phyloP scores from a whole-genome alignment of 805 yeast species.

The Barnettozyma vustinii region DNA sequence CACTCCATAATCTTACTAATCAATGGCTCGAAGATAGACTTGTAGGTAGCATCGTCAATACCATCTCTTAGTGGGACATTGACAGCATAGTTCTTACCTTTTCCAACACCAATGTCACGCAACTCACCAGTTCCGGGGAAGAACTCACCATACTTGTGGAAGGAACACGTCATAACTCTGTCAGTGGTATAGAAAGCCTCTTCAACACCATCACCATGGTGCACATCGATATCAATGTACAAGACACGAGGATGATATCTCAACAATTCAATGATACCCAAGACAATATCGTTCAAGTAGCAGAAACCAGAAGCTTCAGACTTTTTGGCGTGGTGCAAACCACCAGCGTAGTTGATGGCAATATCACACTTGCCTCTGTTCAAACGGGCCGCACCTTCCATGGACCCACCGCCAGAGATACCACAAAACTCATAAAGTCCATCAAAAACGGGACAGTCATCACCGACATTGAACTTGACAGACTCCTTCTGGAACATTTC shows the following conservation, averaged over 20 bases:
- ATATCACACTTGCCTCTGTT: conserved; percentile 86
- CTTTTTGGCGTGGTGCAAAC: conserved; percentile 94
- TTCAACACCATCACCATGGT: conserved; percentile 98
- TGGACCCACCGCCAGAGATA: conserved; percentile 87
- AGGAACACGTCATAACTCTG: conserved; percentile 92
- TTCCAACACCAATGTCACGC: conserved; percentile 83
- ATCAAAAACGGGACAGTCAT: conserved; percentile 87
- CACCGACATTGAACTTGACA: conserved; percentile 88
- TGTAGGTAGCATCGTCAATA: conserved; percentile 88
- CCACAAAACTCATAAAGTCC: conserved; percentile 90
- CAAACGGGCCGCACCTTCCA: conserved; percentile 86
- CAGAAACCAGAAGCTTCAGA: conserved; percentile 94
- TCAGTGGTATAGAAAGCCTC: conserved; percentile 95
- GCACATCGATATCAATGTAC: conserved; percentile 91
- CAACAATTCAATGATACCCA: conserved; percentile 78
- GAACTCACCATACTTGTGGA: conserved; percentile 93
- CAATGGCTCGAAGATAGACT: conserved; percentile 84
- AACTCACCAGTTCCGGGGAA: conserved; percentile 97
- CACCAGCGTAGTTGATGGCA: conserved; percentile 96
- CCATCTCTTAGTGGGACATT: conserved; percentile 95
- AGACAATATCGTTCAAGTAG: conserved; percentile 89
- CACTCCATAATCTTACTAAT: conserved; percentile 65
- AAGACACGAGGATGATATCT: conserved; percentile 89
- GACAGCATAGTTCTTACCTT: conserved; percentile 81
- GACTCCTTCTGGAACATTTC: conserved; percentile 53